Percentiles rank a stretch among this genome's conserved stretches.
Evolutionary conservation across 768 basidiomycete species (phyloP).

Genomic region (Suillus hirtellus): DNA sequence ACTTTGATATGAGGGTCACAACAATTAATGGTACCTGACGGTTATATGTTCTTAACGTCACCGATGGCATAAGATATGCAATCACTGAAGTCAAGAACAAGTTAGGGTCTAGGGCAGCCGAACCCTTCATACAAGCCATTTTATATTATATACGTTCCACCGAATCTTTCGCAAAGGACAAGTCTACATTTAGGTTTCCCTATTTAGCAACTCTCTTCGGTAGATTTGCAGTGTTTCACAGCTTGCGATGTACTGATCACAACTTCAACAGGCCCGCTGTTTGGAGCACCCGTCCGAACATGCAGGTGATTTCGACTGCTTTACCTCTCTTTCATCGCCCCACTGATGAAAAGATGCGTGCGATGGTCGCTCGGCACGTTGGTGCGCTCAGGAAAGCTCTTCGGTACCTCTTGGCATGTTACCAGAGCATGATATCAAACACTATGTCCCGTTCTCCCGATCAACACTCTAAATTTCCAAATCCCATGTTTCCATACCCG

Average conservation of each 20-base stretch:
- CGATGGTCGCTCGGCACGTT: constrained; percentile 21
- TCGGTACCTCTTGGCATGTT: constrained; percentile 23
- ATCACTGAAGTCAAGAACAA: neutral
- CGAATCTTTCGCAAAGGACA: neutral
- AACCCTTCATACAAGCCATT: neutral
- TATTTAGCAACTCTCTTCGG: neutral
- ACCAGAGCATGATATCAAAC: constrained; percentile 6
- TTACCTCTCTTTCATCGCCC: constrained; percentile 26
- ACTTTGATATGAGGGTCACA: no score
- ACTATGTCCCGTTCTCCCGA: neutral
- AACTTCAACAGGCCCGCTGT: constrained; percentile 14
- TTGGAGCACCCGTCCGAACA: constrained; percentile 11
- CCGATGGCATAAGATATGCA: neutral
- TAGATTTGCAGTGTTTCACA: neutral
- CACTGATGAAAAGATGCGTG: constrained; percentile 21
- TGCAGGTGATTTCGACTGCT: constrained; percentile 26
- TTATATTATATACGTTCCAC: neutral
- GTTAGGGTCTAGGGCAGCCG: neutral
- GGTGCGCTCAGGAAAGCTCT: constrained; percentile 29
- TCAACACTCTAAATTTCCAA: neutral
- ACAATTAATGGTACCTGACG: no score
- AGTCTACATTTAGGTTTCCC: neutral
- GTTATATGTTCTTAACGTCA: no score
- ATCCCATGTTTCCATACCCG: neutral
- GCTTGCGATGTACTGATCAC: neutral